These are phyloP conservation scores for Phytophthora podocarpi DNA, from an alignment of 352 stramenopile genomes.

Conservation along the genomic window DNA sequence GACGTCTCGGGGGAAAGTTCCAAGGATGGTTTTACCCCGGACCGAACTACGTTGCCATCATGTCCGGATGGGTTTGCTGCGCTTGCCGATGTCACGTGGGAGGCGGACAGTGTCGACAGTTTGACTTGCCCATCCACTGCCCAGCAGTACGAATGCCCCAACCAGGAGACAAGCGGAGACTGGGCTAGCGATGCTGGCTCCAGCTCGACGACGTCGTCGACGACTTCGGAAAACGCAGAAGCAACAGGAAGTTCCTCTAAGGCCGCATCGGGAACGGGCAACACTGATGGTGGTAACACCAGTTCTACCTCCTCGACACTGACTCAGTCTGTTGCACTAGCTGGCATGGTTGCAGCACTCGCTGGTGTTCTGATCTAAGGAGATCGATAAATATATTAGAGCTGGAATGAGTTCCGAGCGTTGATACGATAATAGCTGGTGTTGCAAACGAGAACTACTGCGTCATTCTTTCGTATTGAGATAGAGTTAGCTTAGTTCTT, in stretches of 20 bases:
- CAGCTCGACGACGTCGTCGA: conserved; percentile 27
- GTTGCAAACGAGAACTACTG: no score
- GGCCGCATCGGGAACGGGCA: conserved; percentile 10
- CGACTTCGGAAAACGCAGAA: conserved; percentile 19
- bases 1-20: conserved; percentile 43
- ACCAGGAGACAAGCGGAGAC: conserved; percentile 51
- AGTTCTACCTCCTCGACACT: conserved; percentile 24
- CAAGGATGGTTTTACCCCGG: conserved; percentile 43
- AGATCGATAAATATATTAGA: conserved; percentile 15
- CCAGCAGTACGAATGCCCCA: conserved; percentile 49
- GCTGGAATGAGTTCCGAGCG: conserved; percentile 3
- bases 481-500: no score
- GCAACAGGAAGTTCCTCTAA: conserved; percentile 9
- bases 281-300: conserved; percentile 15
- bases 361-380: conserved; percentile 24
- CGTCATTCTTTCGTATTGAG: no score
- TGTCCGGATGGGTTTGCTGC: conserved; percentile 44
- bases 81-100: conserved; percentile 46
- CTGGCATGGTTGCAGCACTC: conserved; percentile 11
- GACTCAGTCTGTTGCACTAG: conserved; percentile 23
- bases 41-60: conserved; percentile 34
- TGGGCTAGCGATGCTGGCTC: conserved; percentile 44
- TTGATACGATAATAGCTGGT: conserved; percentile 18
- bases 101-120: conserved; percentile 41
- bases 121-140: conserved; percentile 41